Evolutionary conservation across 2,329 filamentous ascomycete genomes (phyloP).

Genomic region (Lachnellula arida): DNA sequence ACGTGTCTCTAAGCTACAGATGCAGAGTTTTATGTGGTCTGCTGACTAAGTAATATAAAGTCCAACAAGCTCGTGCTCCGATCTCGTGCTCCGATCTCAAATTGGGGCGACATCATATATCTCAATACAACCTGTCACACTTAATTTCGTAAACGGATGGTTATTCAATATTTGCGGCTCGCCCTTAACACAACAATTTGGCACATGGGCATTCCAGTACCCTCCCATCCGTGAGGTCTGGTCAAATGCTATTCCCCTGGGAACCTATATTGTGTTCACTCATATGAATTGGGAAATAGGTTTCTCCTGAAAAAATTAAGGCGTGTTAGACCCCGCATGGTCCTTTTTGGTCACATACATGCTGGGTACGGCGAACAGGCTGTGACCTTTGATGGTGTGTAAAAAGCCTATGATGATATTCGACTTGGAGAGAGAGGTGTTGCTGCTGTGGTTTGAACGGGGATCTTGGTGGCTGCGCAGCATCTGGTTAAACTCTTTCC

Average conservation of each 20-base stretch:
- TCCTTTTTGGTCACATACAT: background rate
- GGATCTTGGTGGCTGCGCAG: background rate
- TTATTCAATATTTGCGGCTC: background rate
- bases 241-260: too few relatives aligned
- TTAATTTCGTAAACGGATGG: background rate
- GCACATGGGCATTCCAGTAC: background rate
- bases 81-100: background rate
- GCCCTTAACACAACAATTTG: background rate
- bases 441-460: background rate
- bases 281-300: background rate
- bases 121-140: background rate
- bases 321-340: background rate
- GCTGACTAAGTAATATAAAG: too few relatives aligned
- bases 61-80: too few relatives aligned
- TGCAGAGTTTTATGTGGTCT: too few relatives aligned
- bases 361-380: background rate
- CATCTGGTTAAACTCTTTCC: background rate
- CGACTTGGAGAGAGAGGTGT: background rate
- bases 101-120: background rate
- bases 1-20: too few relatives aligned
- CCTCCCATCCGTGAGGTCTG: background rate
- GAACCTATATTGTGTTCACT: background rate
- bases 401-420: slow-evolving; percentile 1
- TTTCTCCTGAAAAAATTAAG: too few relatives aligned
- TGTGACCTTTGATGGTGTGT: background rate